Percentiles rank a stretch among this genome's conserved stretches.
phyloP scores from a whole-genome alignment of 768 basidiomycete species.

The Boletus coccyginus region DNA sequence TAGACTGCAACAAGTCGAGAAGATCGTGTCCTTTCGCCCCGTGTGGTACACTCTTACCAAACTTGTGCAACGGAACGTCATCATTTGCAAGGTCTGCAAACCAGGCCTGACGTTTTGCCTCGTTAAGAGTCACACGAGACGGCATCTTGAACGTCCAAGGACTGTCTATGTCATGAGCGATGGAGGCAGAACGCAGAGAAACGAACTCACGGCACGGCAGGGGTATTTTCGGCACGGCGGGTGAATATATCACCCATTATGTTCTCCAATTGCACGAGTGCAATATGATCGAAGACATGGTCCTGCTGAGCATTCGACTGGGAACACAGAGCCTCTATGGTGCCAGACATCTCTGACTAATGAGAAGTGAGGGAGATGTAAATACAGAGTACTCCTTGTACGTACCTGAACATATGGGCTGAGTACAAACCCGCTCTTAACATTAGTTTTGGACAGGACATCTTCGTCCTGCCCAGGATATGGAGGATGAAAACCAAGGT shows the following conservation, averaged over 20 bases:
- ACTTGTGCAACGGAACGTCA: conserved; percentile 72
- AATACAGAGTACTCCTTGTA: background rate
- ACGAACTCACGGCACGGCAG: conserved; percentile 60
- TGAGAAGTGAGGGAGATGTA: background rate
- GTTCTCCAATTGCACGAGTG: conserved; percentile 61
- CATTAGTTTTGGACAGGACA: conserved; percentile 56
- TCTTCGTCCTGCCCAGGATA: conserved; percentile 75
- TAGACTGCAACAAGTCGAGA: conserved; percentile 71
- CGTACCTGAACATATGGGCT: conserved; percentile 57
- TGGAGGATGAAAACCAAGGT: conserved; percentile 74
- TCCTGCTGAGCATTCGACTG: conserved; percentile 33
- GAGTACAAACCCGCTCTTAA: conserved; percentile 64
- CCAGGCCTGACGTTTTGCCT: conserved; percentile 78
- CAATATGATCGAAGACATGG: conserved; percentile 48
- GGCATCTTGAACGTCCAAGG: conserved; percentile 74
- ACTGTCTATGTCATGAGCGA: conserved; percentile 24
- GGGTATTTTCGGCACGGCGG: conserved; percentile 54
- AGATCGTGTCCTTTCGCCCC: conserved; percentile 84
- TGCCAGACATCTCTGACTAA: conserved; percentile 23
- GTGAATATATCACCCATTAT: conserved; percentile 75
- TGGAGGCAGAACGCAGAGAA: background rate
- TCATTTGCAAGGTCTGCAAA: conserved; percentile 81
- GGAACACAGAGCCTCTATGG: conserved; percentile 12
- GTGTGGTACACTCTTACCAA: conserved; percentile 84
- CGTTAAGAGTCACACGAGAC: conserved; percentile 77